phyloP scores from a whole-genome alignment of 75 land plant species.

The Adiantum capillusveneris region DNA sequence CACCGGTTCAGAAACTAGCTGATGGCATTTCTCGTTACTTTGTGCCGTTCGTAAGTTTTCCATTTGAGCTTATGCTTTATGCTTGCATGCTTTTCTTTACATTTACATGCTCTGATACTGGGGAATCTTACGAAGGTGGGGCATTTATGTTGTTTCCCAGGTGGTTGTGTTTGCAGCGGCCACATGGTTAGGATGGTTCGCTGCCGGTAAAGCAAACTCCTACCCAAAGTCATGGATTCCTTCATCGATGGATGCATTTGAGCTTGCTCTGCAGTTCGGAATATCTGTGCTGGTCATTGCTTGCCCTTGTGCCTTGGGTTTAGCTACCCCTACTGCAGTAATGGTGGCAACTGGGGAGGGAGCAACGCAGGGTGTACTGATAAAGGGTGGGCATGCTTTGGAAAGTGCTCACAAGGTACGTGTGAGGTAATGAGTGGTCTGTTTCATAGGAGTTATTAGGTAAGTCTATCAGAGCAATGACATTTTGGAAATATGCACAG shows the following conservation, averaged over 20 bases:
- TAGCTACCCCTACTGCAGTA: constrained; percentile 98
- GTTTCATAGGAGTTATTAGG: too few species aligned
- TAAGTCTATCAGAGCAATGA: too few species aligned
- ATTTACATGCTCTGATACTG: too few species aligned
- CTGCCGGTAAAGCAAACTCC: constrained; percentile 44
- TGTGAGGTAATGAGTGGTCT: too few species aligned
- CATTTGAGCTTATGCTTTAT: too few species aligned
- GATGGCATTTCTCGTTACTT: constrained; percentile 74
- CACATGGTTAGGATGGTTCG: constrained; percentile 89
- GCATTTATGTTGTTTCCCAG: constrained; percentile 23
- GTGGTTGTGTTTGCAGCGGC: constrained; percentile 54
- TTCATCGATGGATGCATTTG: constrained; percentile 72
- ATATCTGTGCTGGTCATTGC: constrained; percentile 94
- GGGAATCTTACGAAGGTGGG: too few species aligned
- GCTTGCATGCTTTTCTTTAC: too few species aligned
- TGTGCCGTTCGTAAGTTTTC: constrained; percentile 63
- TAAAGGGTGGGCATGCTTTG: constrained; percentile 88
- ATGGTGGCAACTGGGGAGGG: constrained; percentile 98
- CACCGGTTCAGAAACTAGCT: constrained; percentile 93
- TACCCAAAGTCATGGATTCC: constrained; percentile 80
- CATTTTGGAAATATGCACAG: constrained; percentile 38
- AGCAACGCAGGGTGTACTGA: constrained; percentile 87
- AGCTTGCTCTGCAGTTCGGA: constrained; percentile 96
- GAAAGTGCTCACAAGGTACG: constrained; percentile 85
- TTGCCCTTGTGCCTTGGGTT: constrained; percentile 93